Conservation (phyloP, 163 green algal species). For the Trebouxia gelatinosa region DNA sequence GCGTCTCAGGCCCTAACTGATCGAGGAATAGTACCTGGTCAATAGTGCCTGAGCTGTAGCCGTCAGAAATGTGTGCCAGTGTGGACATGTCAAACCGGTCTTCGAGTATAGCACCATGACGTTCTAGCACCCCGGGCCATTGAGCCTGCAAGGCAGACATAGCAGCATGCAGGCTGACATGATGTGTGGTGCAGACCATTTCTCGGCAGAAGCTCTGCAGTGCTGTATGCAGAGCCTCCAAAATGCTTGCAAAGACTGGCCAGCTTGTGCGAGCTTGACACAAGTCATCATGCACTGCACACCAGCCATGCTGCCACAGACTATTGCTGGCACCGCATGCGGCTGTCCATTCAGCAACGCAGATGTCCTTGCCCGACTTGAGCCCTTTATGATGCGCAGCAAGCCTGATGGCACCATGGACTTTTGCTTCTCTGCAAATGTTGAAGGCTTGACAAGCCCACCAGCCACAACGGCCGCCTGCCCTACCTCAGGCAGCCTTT, state of each 20-base stretch:
- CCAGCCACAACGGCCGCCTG: not conserved
- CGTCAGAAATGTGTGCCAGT: conserved; percentile 66
- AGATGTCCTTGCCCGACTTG: no score
- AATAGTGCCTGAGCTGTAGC: conserved; percentile 67
- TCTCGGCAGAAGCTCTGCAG: not conserved
- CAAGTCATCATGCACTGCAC: not conserved
- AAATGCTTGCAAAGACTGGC: no score
- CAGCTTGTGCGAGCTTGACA: not conserved
- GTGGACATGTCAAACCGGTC: conserved; percentile 77
- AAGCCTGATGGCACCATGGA: no score
- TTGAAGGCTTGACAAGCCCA: not conserved
- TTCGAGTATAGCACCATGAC: conserved; percentile 52
- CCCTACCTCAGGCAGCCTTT: no score
- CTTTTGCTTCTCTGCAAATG: no score
- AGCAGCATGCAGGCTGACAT: not conserved
- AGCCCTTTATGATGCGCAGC: no score
- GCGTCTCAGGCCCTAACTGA: no score
- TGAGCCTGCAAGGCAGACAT: conserved; percentile 46
- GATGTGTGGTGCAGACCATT: not conserved
- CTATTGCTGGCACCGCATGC: no score
- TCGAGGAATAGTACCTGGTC: conserved; percentile 60
- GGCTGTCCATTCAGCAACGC: no score
- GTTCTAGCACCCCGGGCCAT: conserved; percentile 66
- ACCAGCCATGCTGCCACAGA: not conserved
- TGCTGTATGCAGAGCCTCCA: no score